A percentile compares a stretch with the other conserved stretches of the same genome.
Conservation (phyloP, 768 basidiomycete genomes). For the Trametes cinnabarina region DNA sequence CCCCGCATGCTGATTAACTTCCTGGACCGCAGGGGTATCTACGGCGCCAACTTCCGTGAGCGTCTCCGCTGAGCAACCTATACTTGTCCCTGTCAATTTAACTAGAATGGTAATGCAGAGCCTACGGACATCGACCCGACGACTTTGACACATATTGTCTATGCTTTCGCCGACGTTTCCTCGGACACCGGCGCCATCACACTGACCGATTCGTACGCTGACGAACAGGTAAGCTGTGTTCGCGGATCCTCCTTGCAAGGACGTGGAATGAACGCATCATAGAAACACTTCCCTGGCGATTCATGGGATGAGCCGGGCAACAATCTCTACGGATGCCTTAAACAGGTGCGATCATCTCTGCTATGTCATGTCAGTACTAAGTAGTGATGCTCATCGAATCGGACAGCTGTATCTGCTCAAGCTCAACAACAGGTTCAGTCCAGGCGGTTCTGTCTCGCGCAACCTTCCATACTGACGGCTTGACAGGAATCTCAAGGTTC, state of each 20-base stretch:
- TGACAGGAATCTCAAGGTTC: constrained; percentile 45
- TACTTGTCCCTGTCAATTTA: background rate
- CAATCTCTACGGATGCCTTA: constrained; percentile 79
- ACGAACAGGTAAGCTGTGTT: constrained; percentile 59
- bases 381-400: background rate
- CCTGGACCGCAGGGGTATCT: constrained; percentile 27
- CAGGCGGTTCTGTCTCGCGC: background rate
- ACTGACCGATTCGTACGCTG: constrained; percentile 74
- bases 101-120: constrained; percentile 38
- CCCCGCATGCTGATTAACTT: background rate
- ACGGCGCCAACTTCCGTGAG: constrained; percentile 33
- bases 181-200: constrained; percentile 57
- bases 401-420: constrained; percentile 51
- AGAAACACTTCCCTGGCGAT: constrained; percentile 73
- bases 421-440: constrained; percentile 45
- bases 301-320: constrained; percentile 78
- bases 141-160: constrained; percentile 72
- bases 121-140: constrained; percentile 59
- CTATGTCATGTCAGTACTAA: background rate
- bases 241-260: background rate
- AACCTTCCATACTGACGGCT: background rate
- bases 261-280: background rate
- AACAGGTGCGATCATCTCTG: constrained; percentile 49
- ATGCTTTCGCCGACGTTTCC: constrained; percentile 76
- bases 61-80: background rate